Conservation (phyloP, 2,329 filamentous ascomycete genomes). For the Metarhizium anisopliae region DNA sequence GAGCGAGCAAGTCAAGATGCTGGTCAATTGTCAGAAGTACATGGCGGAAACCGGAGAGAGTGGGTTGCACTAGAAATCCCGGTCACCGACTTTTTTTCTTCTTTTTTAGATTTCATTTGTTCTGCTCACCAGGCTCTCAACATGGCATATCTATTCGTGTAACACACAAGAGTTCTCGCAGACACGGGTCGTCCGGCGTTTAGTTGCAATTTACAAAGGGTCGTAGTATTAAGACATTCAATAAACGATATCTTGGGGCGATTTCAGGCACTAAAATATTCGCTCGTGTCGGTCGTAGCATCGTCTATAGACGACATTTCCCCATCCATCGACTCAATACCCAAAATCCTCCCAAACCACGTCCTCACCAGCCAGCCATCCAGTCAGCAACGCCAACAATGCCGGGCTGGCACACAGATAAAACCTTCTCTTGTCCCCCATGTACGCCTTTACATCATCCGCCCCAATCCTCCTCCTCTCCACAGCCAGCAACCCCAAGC, state of each 20-base stretch:
- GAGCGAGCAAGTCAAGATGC: slow-evolving; percentile 48
- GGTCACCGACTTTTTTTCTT: neutral
- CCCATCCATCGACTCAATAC: slow-evolving; percentile 31
- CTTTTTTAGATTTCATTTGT: neutral
- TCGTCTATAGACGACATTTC: too few relatives aligned
- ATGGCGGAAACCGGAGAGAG: slow-evolving; percentile 40
- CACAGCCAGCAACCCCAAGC: slow-evolving; percentile 21
- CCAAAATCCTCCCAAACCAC: slow-evolving; percentile 52
- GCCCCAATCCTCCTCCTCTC: slow-evolving; percentile 31
- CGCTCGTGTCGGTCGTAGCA: too few relatives aligned
- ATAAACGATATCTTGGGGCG: too few relatives aligned
- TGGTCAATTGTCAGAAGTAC: slow-evolving; percentile 47
- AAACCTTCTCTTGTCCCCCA: slow-evolving; percentile 35
- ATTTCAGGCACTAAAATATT: too few relatives aligned
- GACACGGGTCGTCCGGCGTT: too few relatives aligned
- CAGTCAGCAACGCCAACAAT: slow-evolving; percentile 31
- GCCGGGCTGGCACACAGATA: slow-evolving; percentile 38
- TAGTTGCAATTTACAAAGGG: too few relatives aligned
- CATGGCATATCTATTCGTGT: too few relatives aligned
- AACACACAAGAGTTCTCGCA: too few relatives aligned
- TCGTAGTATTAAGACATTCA: too few relatives aligned
- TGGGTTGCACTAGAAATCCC: slow-evolving; percentile 18
- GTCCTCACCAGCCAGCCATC: slow-evolving; percentile 46
- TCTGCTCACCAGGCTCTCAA: neutral
- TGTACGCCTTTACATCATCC: slow-evolving; percentile 29